A percentile compares a stretch with the other conserved stretches of the same genome.
Conservation (phyloP, 495 filamentous ascomycete species). For the Poronia punctata region DNA sequence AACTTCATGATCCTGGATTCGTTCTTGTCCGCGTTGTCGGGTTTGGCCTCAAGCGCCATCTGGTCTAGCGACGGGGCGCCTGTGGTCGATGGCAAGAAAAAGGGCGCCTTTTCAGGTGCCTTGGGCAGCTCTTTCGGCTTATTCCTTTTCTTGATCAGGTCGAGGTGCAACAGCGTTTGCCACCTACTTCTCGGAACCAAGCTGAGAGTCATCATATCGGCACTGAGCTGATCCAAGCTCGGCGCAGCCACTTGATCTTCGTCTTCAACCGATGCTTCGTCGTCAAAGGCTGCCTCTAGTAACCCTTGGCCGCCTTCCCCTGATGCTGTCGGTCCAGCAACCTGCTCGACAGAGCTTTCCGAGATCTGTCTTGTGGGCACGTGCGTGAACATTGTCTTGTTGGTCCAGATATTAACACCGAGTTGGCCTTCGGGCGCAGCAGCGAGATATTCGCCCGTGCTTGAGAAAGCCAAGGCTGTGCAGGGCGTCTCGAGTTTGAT, state of each 20-base stretch:
- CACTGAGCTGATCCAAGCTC: conserved; percentile 64
- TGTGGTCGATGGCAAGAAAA: conserved; percentile 77
- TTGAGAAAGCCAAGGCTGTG: conserved; percentile 77
- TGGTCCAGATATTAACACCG: conserved; percentile 93
- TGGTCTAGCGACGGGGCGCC: conserved; percentile 26
- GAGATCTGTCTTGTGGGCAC: conserved; percentile 75
- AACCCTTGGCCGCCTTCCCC: conserved; percentile 68
- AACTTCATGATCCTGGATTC: conserved; percentile 33
- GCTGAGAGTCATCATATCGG: conserved; percentile 78
- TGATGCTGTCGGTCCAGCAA: conserved; percentile 64
- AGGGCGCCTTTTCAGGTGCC: conserved; percentile 87
- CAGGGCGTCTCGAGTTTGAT: conserved; percentile 69
- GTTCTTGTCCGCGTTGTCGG: conserved; percentile 8
- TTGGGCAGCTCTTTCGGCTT: conserved; percentile 90
- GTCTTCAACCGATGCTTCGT: conserved; percentile 33
- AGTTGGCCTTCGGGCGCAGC: conserved; percentile 76
- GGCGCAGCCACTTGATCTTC: conserved; percentile 41
- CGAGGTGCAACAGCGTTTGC: conserved; percentile 88
- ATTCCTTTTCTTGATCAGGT: conserved; percentile 86
- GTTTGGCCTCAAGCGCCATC: conserved; percentile 13
- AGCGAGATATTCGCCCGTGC: conserved; percentile 86
- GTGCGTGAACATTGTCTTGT: conserved; percentile 80
- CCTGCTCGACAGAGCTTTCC: conserved; percentile 59
- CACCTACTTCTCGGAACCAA: conserved; percentile 82
- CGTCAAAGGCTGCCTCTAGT: conserved; percentile 62